These are phyloP conservation scores for Diphasiastrum complanatum DNA, from an alignment of 83 land plant genomes.

Conservation along the genomic window DNA sequence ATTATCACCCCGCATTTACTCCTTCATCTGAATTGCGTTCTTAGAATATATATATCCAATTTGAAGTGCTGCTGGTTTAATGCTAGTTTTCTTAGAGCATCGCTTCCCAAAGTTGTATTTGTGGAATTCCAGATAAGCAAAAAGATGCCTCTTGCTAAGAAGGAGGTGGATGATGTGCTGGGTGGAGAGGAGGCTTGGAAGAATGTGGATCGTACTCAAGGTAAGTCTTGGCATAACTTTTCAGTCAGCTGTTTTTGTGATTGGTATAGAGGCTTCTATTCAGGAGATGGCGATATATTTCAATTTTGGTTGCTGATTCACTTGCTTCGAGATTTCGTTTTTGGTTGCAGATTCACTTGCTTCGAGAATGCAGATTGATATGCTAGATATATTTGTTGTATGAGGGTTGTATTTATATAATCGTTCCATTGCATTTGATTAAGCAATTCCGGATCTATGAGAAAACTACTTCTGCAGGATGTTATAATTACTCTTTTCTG, in stretches of 20 bases:
- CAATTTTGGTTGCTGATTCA: background rate
- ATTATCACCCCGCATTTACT: background rate
- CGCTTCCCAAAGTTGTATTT: background rate
- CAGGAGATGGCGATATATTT: constrained; percentile 1
- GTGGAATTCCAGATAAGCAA: constrained; percentile 34
- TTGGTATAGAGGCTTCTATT: constrained; percentile 1
- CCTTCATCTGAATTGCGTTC: background rate
- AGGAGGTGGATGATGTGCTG: constrained; percentile 46
- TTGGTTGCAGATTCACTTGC: no score
- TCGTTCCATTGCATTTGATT: no score
- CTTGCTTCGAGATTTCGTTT: background rate
- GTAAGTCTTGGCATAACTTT: constrained; percentile 12
- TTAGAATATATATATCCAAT: background rate
- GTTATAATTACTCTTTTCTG: no score
- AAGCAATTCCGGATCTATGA: no score
- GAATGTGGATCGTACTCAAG: constrained; percentile 43
- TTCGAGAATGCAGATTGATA: no score
- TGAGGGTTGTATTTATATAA: no score
- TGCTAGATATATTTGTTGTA: no score
- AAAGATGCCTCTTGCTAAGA: constrained; percentile 28
- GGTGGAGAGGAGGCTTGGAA: constrained; percentile 55
- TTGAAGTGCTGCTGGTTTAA: background rate
- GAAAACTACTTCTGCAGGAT: no score
- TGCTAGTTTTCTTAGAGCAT: background rate
- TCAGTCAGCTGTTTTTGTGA: background rate